These are phyloP conservation scores for Cryptococcus depauperatus DNA, from an alignment of 1,284 basidiomycete species.

Conservation along the genomic window DNA sequence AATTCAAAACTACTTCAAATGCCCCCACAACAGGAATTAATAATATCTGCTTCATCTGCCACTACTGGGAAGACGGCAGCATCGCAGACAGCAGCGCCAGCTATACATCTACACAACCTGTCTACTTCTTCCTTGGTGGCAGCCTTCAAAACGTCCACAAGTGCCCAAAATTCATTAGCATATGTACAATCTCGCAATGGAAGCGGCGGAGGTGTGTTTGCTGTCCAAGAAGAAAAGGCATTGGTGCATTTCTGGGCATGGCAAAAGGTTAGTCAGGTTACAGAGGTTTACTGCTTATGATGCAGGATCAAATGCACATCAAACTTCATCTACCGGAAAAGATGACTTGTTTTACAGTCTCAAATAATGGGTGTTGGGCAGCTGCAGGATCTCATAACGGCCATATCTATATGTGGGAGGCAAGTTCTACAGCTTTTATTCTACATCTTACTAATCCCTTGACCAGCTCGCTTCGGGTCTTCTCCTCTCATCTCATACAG, in stretches of 20 bases:
- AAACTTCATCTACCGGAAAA: conserved; percentile 87
- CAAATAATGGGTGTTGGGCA: conserved; percentile 64
- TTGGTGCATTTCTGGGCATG: conserved; percentile 46
- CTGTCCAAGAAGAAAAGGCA: conserved; percentile 46
- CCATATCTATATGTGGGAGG: conserved; percentile 93
- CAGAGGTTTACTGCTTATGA: neutral
- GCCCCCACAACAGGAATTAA: conserved; percentile 39
- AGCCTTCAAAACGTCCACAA: conserved; percentile 44
- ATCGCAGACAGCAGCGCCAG: conserved; percentile 30
- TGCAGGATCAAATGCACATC: conserved; percentile 72
- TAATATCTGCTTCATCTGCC: conserved; percentile 36
- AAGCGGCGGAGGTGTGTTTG: conserved; percentile 41
- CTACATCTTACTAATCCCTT: conserved; percentile 1
- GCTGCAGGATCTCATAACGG: conserved; percentile 83
- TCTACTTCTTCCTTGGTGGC: conserved; percentile 40
- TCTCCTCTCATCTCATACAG: conserved; percentile 82
- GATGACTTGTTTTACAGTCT: conserved; percentile 67
- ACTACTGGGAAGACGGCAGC: conserved; percentile 19
- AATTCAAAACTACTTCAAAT: neutral
- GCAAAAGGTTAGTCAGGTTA: conserved; percentile 40
- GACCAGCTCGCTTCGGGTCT: conserved; percentile 78
- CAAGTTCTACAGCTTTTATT: conserved; percentile 45
- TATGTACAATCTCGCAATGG: conserved; percentile 33
- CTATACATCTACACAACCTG: conserved; percentile 44
- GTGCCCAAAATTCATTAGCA: conserved; percentile 27